A percentile compares a stretch with the other conserved stretches of the same genome.
Evolutionary conservation across 2,329 filamentous ascomycete genomes (phyloP).

Genomic region (Aspergillus persii): DNA sequence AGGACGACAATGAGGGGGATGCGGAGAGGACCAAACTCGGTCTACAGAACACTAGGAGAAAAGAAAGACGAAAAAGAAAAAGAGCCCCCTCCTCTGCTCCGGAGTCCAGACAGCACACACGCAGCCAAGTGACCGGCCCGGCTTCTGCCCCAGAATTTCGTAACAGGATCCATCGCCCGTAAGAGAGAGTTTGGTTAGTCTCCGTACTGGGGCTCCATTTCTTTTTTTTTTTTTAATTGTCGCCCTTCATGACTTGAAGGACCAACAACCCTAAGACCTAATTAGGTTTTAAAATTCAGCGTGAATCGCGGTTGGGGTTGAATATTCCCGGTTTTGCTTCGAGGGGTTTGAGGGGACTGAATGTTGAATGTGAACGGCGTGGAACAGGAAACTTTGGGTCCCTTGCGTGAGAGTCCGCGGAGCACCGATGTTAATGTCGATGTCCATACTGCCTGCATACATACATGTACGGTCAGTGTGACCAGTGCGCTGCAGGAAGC

Average conservation of each 20-base stretch:
- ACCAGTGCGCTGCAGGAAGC: background rate
- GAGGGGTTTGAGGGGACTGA: too few relatives aligned
- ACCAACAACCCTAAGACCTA: slow-evolving; percentile 7
- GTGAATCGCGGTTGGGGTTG: slow-evolving; percentile 9
- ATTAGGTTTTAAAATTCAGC: slow-evolving; percentile 2
- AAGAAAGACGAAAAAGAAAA: background rate
- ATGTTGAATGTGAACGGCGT: background rate
- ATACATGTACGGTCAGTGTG: background rate
- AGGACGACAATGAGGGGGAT: background rate
- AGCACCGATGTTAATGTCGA: too few relatives aligned
- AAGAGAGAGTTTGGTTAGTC: slow-evolving; percentile 12
- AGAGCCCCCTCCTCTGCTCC: background rate
- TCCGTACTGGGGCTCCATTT: slow-evolving; percentile 5
- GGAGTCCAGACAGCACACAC: background rate
- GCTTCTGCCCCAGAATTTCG: slow-evolving; percentile 23
- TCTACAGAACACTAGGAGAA: background rate
- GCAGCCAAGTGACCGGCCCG: slow-evolving; percentile 13
- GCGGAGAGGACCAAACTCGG: slow-evolving; percentile 3
- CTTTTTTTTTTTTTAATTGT: background rate
- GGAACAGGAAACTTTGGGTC: background rate
- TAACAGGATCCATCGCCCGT: slow-evolving; percentile 19
- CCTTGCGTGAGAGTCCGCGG: background rate
- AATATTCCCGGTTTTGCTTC: background rate
- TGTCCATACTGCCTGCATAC: background rate
- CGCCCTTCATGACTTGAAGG: background rate